Evolutionary conservation across 345 rosid species (phyloP).

Genomic region (Acer saccharum): DNA sequence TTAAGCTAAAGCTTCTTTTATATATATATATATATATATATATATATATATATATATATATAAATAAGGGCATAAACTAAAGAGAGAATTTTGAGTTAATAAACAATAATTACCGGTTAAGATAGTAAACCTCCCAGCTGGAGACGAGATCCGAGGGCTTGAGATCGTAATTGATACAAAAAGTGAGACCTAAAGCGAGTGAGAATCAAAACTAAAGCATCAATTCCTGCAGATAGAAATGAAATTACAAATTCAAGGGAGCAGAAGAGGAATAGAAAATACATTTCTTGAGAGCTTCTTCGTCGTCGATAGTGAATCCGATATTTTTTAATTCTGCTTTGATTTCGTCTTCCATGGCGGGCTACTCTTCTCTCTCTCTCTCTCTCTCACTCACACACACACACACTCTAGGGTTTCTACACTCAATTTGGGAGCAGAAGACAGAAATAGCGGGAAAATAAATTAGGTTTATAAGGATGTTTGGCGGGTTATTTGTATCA

Average conservation of each 20-base stretch:
- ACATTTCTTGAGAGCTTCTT: conserved; percentile 74
- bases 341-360: conserved; percentile 71
- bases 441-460: conserved; percentile 61
- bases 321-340: conserved; percentile 61
- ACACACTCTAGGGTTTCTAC: conserved; percentile 42
- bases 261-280: conserved; percentile 8
- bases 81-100: background rate
- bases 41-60: too few relatives aligned
- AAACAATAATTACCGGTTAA: conserved; percentile 57
- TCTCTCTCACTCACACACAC: conserved; percentile 16
- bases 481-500: background rate
- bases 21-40: too few relatives aligned
- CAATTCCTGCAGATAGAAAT: conserved; percentile 11
- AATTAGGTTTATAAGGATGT: background rate
- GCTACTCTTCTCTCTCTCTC: conserved; percentile 5
- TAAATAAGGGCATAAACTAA: background rate
- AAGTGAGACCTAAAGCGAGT: conserved; percentile 55
- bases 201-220: background rate
- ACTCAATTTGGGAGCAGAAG: conserved; percentile 13
- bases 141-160: conserved; percentile 81
- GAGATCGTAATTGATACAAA: conserved; percentile 73
- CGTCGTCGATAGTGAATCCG: conserved; percentile 62
- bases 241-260: background rate
- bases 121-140: conserved; percentile 90
- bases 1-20: too few relatives aligned